These are phyloP conservation scores for Schizosaccharomyces octosporus DNA, from an alignment of 805 yeast genomes.

Conservation along the genomic window DNA sequence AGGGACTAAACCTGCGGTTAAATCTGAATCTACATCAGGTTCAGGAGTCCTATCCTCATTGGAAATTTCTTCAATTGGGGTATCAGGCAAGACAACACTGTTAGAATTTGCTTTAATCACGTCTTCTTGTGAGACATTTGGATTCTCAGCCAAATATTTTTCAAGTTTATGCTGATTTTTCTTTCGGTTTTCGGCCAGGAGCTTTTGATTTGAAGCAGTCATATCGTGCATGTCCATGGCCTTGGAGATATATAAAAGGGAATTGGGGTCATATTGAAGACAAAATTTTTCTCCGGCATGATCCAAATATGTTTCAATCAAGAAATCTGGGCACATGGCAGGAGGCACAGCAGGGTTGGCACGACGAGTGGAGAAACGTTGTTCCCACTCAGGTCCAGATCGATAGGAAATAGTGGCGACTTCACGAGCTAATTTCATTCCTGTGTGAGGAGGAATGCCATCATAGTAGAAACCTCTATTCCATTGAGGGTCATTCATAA, in stretches of 20 bases:
- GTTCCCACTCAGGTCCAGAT: conserved; percentile 95
- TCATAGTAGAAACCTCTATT: conserved; percentile 69
- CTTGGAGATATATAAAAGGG: conserved; percentile 63
- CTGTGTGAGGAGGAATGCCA: conserved; percentile 66
- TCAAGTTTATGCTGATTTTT: neutral
- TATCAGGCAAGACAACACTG: neutral
- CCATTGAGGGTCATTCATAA: conserved; percentile 92
- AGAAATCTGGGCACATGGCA: conserved; percentile 76
- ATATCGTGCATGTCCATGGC: conserved; percentile 89
- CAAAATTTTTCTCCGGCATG: conserved; percentile 91
- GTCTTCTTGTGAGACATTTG: conserved; percentile 20
- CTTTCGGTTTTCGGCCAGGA: neutral
- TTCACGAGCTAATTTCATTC: conserved; percentile 83
- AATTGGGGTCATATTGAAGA: conserved; percentile 72
- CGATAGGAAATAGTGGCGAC: conserved; percentile 85
- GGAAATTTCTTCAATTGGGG: neutral
- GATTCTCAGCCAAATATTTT: conserved; percentile 13
- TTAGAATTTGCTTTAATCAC: neutral
- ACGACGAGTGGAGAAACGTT: conserved; percentile 67
- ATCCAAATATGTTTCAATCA: conserved; percentile 78
- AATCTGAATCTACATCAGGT: conserved; percentile 19
- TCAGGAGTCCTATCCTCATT: neutral
- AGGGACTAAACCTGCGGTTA: conserved; percentile 37
- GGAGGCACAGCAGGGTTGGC: conserved; percentile 59
- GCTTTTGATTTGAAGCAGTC: conserved; percentile 4